Evolutionary conservation across 352 stramenopile species (phyloP), one percentile per base, ranked within the genome.

Genomic region (Globisporangium emineosum): DNA sequence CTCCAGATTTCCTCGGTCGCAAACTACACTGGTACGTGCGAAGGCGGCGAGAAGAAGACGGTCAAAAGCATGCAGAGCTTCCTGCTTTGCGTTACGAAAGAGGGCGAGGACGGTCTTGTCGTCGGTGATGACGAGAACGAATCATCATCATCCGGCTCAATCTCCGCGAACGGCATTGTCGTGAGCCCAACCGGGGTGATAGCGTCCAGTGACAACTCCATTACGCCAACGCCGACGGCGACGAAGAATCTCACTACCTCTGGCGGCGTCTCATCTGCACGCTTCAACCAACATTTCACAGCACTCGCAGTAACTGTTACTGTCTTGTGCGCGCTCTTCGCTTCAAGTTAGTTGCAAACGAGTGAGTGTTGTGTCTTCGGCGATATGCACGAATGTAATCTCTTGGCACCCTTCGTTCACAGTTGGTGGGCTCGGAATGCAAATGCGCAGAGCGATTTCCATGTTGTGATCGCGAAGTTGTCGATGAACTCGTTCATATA

Each of bases 21-120:
- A 29, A 9, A 66, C 40, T 42, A 23, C 50, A 27, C 23, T 47
- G n/a, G 19, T 5, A n/a, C 35, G 19, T n/a, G 17, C 10, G 32
- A 43, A 30, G 13, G 9, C 21, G 17, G 63, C 37, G 33, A 45
- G 35, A 61, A 61, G 53, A 33, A 59, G 55, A 60, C 25, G 13
- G 6, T 49, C 17, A 61, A 56, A 35, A 55, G 47, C 49, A 49
- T 65, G 29, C 21, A 45, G 29, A 61, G 21, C 2, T 62, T 54
- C 13, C 27, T 69, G 40, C 49, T 55, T 0, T 61, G 55, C 49
- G 51, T 56, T 23, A 49, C 42, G 25, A 45, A 56, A 42, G 35
- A 47, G 15, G 49, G 47, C 9, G 57, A 60, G 3, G 57, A 60
- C 37, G 57, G 45, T 17, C 25, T 33, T n/a, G 42, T 52, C 1